phyloP scores from a whole-genome alignment of 2,329 filamentous ascomycete genomes.

The Tolypocladium endophyticum region DNA sequence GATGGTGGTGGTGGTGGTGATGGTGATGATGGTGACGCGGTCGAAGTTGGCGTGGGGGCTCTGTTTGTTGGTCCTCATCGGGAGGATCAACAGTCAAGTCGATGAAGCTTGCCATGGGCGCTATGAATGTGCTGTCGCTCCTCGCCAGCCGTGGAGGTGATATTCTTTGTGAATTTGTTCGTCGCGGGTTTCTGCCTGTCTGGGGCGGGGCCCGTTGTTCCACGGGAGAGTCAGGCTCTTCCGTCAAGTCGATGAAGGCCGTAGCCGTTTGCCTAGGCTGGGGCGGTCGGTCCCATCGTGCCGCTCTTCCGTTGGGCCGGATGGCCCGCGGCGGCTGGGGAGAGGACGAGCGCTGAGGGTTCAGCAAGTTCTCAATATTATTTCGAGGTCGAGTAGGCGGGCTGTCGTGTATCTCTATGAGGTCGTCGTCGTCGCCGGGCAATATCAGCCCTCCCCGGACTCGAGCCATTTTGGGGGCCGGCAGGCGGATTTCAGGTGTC shows the following conservation, averaged over 20 bases:
- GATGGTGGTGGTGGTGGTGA: conserved; percentile 7
- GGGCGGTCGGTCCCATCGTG: background rate
- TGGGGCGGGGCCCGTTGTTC: conserved; percentile 21
- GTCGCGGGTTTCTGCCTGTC: conserved; percentile 24
- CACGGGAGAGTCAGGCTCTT: conserved; percentile 36
- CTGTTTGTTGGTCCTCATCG: conserved; percentile 16
- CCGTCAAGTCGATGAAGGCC: conserved; percentile 38
- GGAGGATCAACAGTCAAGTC: conserved; percentile 41
- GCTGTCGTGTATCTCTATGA: conserved; percentile 21
- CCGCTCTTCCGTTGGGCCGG: background rate
- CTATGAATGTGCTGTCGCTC: conserved; percentile 33
- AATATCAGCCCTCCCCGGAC: conserved; percentile 5
- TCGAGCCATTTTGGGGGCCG: conserved; percentile 6
- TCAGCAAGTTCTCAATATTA: conserved; percentile 4
- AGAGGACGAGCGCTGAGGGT: conserved; percentile 1
- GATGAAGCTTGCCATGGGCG: conserved; percentile 27
- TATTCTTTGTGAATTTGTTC: conserved; percentile 28
- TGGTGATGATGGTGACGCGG: conserved; percentile 6
- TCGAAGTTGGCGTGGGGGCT: background rate
- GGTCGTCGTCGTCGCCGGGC: conserved; percentile 21
- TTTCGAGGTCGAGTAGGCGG: background rate
- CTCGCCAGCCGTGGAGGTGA: conserved; percentile 31
- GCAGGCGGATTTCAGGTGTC: background rate
- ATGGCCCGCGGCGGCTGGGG: background rate
- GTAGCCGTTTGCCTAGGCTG: conserved; percentile 3